Conservation (phyloP, 306 rosid genomes). For the Canavalia ensiformis region DNA sequence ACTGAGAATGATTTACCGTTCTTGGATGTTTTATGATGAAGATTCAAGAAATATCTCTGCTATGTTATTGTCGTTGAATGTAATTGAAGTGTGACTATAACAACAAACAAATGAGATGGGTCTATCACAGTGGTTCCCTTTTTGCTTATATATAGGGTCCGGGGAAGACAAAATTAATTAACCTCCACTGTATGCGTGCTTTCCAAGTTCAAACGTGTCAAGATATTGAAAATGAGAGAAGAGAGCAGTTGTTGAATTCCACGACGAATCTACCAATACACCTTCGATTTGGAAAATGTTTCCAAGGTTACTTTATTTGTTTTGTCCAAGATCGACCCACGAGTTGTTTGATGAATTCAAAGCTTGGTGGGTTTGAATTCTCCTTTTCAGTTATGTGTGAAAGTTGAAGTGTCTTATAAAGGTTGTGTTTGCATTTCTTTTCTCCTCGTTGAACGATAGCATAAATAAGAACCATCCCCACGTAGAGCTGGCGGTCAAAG, state of each 20-base stretch:
- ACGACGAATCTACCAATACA: conserved; percentile 8
- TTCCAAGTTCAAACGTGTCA: conserved; percentile 63
- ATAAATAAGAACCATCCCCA: conserved; percentile 18
- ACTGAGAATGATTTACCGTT: conserved; percentile 36
- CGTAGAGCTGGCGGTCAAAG: conserved; percentile 61
- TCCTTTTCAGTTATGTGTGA: conserved; percentile 26
- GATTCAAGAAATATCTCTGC: neutral
- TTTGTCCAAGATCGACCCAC: conserved; percentile 50
- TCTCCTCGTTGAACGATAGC: neutral
- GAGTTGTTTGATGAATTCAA: conserved; percentile 70
- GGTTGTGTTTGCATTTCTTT: neutral
- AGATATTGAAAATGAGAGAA: conserved; percentile 34
- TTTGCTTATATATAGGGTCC: conserved; percentile 39
- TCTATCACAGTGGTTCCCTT: conserved; percentile 29
- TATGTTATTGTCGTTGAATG: neutral
- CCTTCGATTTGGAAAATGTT: conserved; percentile 23
- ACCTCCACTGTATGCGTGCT: conserved; percentile 7
- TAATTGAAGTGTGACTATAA: conserved; percentile 26
- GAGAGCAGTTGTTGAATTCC: conserved; percentile 55
- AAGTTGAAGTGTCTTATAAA: neutral
- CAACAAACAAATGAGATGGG: conserved; percentile 41
- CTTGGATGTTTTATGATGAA: conserved; percentile 26
- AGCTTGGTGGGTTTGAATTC: conserved; percentile 44
- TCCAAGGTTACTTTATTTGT: conserved; percentile 43
- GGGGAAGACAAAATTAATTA: neutral